Base-by-base conservation (phyloP, 768 basidiomycete species). In the Gloeophyllum trabeum region DNA sequence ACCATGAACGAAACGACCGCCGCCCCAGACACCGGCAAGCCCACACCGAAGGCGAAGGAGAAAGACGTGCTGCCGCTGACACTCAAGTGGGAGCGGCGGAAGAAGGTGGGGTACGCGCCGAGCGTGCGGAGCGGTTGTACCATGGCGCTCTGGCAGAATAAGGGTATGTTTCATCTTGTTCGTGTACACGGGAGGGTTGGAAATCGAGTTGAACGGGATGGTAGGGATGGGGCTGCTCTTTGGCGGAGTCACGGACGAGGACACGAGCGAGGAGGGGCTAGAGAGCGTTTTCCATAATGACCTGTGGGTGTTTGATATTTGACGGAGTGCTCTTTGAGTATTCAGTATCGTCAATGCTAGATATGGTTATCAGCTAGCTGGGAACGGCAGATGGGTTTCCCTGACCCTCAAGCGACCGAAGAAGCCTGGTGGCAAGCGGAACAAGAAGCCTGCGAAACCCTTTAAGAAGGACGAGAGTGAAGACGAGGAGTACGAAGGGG, bases 201-300 rank as follows among this genome's bases (percentile, higher is more conserved):
- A 10, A 16, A 32, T 32, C 10, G 10, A 10, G 10, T 10, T 32
- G 10, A 10, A 16, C 28, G 28, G 28, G 10, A 10, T 32, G 10
- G 28, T 32, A 32, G 66, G 62, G 20, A 79, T 75, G 43, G 88
- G 90, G 1, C 63, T 96, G 2, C 56, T 91, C 39, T 96, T 93
- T 54, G 91, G 91, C 10, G 91, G 81, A 3, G 91, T 94, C 0
- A 82, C 77, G 3, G 91, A 96, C 46, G 85, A 90, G 46, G 91
- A 94, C 50, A 77, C 68, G 16, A 71, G 73, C 26, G 92, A 94
- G 56, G 92, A 96, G 52, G 76, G 72, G 3, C 56, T 96, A 47
- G 82, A 89, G 44, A 89, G 84, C 46, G 68, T 80, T 2, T 94
- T 94, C 56, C 85, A 83, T 69, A 89, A 91, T 46, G 90, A 93